phyloP scores from a whole-genome alignment of 164 flowering plant species.

The Tetrastigma voinierianum region DNA sequence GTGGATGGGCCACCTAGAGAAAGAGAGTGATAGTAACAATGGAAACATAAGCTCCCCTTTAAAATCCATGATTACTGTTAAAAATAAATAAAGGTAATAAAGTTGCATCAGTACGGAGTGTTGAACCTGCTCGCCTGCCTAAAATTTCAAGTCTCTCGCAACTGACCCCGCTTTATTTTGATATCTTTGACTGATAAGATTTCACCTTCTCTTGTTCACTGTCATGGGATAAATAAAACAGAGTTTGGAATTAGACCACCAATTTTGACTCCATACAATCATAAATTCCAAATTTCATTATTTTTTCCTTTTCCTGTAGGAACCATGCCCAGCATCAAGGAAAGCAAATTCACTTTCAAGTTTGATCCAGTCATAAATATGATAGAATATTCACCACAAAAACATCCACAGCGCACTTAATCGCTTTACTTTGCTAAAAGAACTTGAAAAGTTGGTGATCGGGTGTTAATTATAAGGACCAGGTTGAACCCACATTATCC shows the following conservation, averaged over 20 bases:
- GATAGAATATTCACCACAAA: too few species aligned
- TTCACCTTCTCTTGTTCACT: slow-evolving; percentile 91
- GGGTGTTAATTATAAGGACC: too few species aligned
- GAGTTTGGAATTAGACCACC: not conserved
- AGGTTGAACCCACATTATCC: too few species aligned
- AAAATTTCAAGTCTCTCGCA: slow-evolving; percentile 74
- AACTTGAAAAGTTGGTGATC: too few species aligned
- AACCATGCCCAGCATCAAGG: not conserved
- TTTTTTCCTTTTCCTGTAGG: not conserved
- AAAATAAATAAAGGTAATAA: not conserved
- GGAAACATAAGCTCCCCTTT: slow-evolving; percentile 13
- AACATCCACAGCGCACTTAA: too few species aligned
- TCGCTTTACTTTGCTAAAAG: too few species aligned
- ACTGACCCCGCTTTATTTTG: slow-evolving; percentile 88
- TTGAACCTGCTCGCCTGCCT: slow-evolving; percentile 56
- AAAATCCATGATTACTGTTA: not conserved
- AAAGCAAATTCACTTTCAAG: not conserved
- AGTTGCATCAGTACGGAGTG: not conserved
- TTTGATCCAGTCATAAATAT: too few species aligned
- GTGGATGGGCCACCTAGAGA: slow-evolving; percentile 45
- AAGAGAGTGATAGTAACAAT: slow-evolving; percentile 8
- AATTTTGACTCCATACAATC: not conserved
- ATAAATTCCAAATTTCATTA: not conserved
- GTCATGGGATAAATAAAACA: slow-evolving; percentile 9
- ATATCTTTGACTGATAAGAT: slow-evolving; percentile 74